phyloP scores from a whole-genome alignment of 2,329 filamentous ascomycete genomes.

The Phialocephala sp. region DNA sequence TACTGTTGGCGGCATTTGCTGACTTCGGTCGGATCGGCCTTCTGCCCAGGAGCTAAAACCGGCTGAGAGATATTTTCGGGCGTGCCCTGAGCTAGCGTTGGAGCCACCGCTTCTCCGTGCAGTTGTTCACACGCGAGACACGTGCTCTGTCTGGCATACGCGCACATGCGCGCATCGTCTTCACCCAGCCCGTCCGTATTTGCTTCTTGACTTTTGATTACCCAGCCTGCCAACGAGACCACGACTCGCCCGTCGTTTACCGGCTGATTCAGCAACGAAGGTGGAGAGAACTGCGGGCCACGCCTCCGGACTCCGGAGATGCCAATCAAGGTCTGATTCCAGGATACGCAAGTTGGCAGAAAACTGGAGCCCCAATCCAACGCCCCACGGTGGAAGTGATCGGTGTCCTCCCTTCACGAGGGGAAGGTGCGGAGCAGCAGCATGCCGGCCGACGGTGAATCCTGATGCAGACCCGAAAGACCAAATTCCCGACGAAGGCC shows the following conservation, averaged over 20 bases:
- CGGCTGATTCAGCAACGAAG: too few species aligned
- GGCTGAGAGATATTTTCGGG: slow-evolving; percentile 2
- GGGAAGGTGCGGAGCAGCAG: too few species aligned
- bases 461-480: too few species aligned
- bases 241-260: neutral
- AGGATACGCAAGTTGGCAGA: neutral
- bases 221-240: neutral
- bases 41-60: neutral
- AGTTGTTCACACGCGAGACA: neutral
- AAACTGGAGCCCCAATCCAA: neutral
- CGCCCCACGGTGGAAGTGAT: too few species aligned
- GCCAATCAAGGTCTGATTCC: too few species aligned
- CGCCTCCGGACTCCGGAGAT: too few species aligned
- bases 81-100: neutral
- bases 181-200: neutral
- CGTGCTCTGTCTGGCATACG: too few species aligned
- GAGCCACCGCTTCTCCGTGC: neutral
- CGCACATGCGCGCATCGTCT: neutral
- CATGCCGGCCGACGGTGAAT: too few species aligned
- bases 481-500: neutral
- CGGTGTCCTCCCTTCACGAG: neutral
- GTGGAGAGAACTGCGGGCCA: too few species aligned
- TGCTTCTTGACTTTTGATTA: neutral
- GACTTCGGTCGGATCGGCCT: neutral
- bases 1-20: neutral